Evolutionary conservation across 345 rosid species (phyloP), one percentile per base, ranked within the genome.

Genomic region (Physaria fendleri): DNA sequence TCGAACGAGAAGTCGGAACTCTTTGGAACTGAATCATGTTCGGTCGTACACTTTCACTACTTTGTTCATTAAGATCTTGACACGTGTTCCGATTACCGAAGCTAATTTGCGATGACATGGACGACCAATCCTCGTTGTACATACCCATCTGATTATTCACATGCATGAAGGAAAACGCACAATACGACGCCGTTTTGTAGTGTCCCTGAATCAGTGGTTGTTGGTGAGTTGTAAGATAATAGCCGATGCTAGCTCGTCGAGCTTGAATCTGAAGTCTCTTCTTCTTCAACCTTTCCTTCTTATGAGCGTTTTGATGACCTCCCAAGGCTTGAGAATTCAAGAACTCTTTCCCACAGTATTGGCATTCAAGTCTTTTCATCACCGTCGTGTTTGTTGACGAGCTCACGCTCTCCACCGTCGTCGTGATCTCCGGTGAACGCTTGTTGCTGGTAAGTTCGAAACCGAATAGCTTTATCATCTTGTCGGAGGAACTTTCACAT

Each of bases 231-330:
- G 74, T 70, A 53, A 91, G 84, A 54, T 85, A 85, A 44, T 73
- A 79, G 16, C 76, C 81, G 72, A 87, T 62, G 79, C 77, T 83
- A 18, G 91, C 91, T 45, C 82, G 79, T 63, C 88, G 78, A 35
- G 96, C 99, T 69, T 89, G 99, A 59, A 93, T 79, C 60, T 90
- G 96, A 33, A 92, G 77, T 65, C 96, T 78, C 75, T 90, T 93
- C 76, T 82, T 87, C 77, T 85, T 89, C 76, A 90, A 78, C 35
- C 99, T 78, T 72, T 93, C 99, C 34, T 87, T 93, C 69, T 93
- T 93, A 77, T 93, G 99, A 2, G 99, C 99, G 77, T 93, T 93
- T 62, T 93, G 99, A 69, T 93, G 99, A 44, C 99, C 99, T 35
- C 40, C 40, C 15, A 35, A 13, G 16, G 40, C 40, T 35, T 35